A percentile compares a stretch with the other conserved stretches of the same genome.
Evolutionary conservation across 495 filamentous ascomycete genomes (phyloP).

Genomic region (Bacidia gigantensis): DNA sequence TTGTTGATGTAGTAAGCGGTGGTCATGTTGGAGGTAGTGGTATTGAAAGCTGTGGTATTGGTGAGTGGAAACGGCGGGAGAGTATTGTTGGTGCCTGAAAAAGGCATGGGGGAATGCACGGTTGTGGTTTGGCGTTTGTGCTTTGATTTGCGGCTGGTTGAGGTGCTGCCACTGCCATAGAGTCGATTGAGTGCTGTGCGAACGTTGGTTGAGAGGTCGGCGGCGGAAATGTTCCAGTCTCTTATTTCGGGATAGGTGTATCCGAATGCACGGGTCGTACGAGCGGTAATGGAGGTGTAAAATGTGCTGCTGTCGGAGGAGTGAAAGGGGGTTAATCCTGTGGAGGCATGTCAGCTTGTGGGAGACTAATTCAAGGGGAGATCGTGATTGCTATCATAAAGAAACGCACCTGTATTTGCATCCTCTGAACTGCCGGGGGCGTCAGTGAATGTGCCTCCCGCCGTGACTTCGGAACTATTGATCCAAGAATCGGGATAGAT

Average conservation of each 20-base stretch:
- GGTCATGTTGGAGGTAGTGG: neutral
- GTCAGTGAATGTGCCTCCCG: constrained; percentile 37
- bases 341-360: neutral
- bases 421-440: constrained; percentile 25
- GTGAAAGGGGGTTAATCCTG: constrained; percentile 33
- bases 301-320: constrained; percentile 18
- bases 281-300: constrained; percentile 25
- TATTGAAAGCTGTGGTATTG: neutral
- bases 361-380: too few species aligned
- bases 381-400: constrained; percentile 17
- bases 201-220: constrained; percentile 20
- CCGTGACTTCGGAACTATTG: constrained; percentile 34
- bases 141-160: neutral
- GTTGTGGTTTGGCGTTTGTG: neutral
- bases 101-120: neutral
- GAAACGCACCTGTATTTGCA: constrained; percentile 10
- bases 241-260: constrained; percentile 37
- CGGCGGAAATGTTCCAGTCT: constrained; percentile 20
- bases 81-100: neutral
- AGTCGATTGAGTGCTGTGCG: constrained; percentile 23
- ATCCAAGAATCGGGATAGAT: constrained; percentile 42
- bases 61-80: neutral
- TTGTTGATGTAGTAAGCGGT: neutral
- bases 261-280: constrained; percentile 25
- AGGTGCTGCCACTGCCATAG: constrained; percentile 19